Evolutionary conservation across 2,329 filamentous ascomycete genomes (phyloP).

Genomic region (Cadophora luteo-olivacea): DNA sequence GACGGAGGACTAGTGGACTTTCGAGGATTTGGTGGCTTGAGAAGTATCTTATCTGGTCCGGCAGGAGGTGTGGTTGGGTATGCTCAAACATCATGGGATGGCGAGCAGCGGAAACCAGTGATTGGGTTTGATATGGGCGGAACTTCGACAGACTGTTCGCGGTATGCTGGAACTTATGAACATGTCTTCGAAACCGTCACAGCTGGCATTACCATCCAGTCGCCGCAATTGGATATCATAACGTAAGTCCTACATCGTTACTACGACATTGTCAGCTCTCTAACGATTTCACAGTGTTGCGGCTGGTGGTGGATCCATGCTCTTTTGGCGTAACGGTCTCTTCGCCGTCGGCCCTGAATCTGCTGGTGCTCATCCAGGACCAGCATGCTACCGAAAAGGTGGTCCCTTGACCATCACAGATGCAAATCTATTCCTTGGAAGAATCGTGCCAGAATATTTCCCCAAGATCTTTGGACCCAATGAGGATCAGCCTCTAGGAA

Average conservation of each 20-base stretch:
- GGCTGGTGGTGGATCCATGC: conserved; percentile 51
- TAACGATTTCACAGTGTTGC: conserved; percentile 23
- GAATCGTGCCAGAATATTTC: conserved; percentile 86
- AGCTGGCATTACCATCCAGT: conserved; percentile 79
- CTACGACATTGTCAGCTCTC: neutral
- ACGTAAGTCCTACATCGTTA: conserved; percentile 49
- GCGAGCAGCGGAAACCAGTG: conserved; percentile 66
- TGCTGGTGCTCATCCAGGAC: conserved; percentile 83
- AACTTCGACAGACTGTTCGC: conserved; percentile 71
- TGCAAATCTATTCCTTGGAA: conserved; percentile 84
- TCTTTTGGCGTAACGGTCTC: conserved; percentile 73
- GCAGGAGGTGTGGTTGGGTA: conserved; percentile 73
- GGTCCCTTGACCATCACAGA: conserved; percentile 91
- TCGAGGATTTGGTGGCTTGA: conserved; percentile 51
- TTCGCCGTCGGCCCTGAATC: conserved; percentile 71
- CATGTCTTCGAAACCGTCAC: conserved; percentile 81
- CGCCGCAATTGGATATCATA: conserved; percentile 81
- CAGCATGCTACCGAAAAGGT: conserved; percentile 87
- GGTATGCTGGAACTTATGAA: conserved; percentile 70
- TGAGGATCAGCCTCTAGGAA: conserved; percentile 80
- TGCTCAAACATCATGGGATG: conserved; percentile 69
- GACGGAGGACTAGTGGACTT: neutral
- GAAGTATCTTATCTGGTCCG: conserved; percentile 70
- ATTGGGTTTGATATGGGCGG: conserved; percentile 73
- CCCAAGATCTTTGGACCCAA: conserved; percentile 92